Evolutionary conservation across 2,329 filamentous ascomycete genomes (phyloP), one percentile per base, ranked within the genome.

Genomic region (Chaetomium olivaceum): DNA sequence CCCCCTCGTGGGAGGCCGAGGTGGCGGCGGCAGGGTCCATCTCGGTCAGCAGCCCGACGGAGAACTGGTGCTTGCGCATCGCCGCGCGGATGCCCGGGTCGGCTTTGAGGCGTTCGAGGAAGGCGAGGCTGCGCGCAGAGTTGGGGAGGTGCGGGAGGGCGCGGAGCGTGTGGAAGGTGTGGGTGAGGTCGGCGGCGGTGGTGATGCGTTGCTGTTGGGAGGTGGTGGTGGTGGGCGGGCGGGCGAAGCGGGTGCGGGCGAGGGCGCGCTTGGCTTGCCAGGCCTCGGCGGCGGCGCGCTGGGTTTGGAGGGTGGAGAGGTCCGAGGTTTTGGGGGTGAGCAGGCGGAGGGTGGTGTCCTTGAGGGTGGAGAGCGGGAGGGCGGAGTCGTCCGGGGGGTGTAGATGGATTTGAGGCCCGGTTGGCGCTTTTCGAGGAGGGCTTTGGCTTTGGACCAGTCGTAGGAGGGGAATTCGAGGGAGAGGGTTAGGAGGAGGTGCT

Each of bases 1-100:
- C 85, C 56, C 86, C 85, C 73, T 95, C 90, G 73, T 91, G 89
- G 3, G 86, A 91, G 1, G 81, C 77, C 68, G 84, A 76, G 0
- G 93, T 97, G 77, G 97, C 88, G 70, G 89, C 85, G 0, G 89
- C 83, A 0, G 95, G 95, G 72, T 99, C 91, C 94, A 99, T 98
- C 78, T 99, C 95, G 0, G 93, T 97, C 29, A 99, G 82, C 3
- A 98, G 78, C 0, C 89, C 89, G 0, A 99, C 95, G 23, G 85
- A 86, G 80, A 96, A 97, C 69, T 88, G 86, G 80, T 97, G 93
- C 72, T 88, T 89, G 19, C 85, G 82, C 95, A 99, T 99, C 0
- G 88, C 85, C 0, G 89, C 82, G 69, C 89, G 89, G 78, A 99
- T 94, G 8, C 95, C 95, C 0, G 91, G 89, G 76, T 99, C 95